phyloP scores from a whole-genome alignment of 2,329 filamentous ascomycete genomes.

The Neonectria punicea region DNA sequence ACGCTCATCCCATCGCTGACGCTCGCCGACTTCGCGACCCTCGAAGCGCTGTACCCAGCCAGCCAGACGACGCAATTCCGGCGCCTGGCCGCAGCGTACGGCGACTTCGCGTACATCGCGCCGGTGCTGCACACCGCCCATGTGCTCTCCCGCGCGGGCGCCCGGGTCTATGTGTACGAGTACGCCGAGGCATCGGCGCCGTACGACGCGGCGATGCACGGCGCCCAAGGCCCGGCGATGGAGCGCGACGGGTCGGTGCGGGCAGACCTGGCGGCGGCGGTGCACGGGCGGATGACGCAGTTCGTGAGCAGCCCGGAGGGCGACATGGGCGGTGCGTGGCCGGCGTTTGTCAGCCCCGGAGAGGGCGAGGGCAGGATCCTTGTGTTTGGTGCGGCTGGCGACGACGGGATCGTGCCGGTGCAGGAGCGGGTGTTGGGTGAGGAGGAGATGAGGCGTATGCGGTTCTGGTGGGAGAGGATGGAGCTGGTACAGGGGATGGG shows the following conservation, averaged over 20 bases:
- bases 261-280: conserved; percentile 49
- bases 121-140: conserved; percentile 70
- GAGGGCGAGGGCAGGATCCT: conserved; percentile 52
- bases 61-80: conserved; percentile 65
- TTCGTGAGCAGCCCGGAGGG: conserved; percentile 47
- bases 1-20: conserved; percentile 68
- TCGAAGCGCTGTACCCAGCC: conserved; percentile 71
- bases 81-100: conserved; percentile 69
- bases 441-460: conserved; percentile 60
- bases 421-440: conserved; percentile 54
- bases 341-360: conserved; percentile 54
- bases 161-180: conserved; percentile 65
- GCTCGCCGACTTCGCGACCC: conserved; percentile 59
- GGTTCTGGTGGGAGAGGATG: conserved; percentile 70
- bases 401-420: conserved; percentile 63
- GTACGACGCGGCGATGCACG: conserved; percentile 58
- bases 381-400: conserved; percentile 70
- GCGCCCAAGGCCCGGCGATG: conserved; percentile 56
- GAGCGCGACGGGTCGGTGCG: conserved; percentile 57
- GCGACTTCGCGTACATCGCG: conserved; percentile 72
- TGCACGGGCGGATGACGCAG: conserved; percentile 56
- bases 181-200: conserved; percentile 60
- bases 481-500: conserved; percentile 43
- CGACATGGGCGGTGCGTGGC: conserved; percentile 49
- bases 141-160: conserved; percentile 46